These are phyloP conservation scores for Ophiostoma fasciatum DNA, from an alignment of 2,329 filamentous ascomycete species.

Conservation along the genomic window DNA sequence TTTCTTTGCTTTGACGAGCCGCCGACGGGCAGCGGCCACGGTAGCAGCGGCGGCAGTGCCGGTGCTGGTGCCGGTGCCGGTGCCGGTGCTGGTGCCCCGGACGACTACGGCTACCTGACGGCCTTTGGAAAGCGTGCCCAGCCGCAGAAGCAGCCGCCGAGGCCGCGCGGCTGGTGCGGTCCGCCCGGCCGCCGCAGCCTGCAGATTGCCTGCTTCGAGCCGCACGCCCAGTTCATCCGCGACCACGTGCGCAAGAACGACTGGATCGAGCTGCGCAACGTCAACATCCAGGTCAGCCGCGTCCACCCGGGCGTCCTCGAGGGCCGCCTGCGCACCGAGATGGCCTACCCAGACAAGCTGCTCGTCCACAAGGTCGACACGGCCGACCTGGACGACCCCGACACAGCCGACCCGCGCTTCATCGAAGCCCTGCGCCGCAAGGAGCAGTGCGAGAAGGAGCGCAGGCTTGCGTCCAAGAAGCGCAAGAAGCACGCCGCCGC, in stretches of 20 bases:
- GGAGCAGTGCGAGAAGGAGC: constrained; percentile 40
- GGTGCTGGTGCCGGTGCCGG: too few species aligned
- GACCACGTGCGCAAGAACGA: constrained; percentile 39
- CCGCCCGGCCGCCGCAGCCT: constrained; percentile 61
- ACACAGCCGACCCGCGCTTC: constrained; percentile 31
- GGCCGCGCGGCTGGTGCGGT: too few species aligned
- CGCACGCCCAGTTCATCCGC: constrained; percentile 46
- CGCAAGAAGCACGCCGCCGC: too few species aligned
- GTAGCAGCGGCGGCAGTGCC: too few species aligned
- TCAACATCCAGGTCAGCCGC: constrained; percentile 48
- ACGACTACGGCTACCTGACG: constrained; percentile 34
- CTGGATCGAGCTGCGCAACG: constrained; percentile 55
- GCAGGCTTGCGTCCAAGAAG: constrained; percentile 25
- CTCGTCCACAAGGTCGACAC: constrained; percentile 5
- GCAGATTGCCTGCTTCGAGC: constrained; percentile 55
- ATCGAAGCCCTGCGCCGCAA: constrained; percentile 48
- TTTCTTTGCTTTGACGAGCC: too few species aligned
- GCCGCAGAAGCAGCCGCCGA: too few species aligned
- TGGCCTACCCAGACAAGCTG: background rate
- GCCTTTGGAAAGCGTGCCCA: too few species aligned
- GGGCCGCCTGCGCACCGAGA: constrained; percentile 54
- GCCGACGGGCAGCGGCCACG: too few species aligned
- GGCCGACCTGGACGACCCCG: constrained; percentile 17
- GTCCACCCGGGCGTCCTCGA: constrained; percentile 48
- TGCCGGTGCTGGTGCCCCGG: too few species aligned